Percentiles rank a stretch among this genome's conserved stretches.
These are phyloP conservation scores for Erigeron canadensis DNA, from an alignment of 129 eudicot species.

Conservation along the genomic window DNA sequence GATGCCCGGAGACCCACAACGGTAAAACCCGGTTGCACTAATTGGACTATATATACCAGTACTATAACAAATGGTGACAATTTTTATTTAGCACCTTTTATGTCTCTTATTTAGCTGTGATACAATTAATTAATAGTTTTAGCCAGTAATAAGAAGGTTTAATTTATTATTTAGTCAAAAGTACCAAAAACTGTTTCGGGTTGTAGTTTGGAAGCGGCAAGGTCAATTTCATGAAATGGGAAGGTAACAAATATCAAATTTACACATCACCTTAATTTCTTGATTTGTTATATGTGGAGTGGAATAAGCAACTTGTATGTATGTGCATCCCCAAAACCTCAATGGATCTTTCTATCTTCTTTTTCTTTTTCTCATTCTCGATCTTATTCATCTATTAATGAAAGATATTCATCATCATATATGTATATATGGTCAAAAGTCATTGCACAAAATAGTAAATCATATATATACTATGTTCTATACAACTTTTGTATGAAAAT, in stretches of 20 bases:
- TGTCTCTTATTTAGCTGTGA: no score
- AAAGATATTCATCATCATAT: no score
- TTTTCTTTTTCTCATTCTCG: neutral
- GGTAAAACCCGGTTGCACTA: no score
- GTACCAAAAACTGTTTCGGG: neutral
- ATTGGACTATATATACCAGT: no score
- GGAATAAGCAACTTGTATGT: constrained; percentile 25
- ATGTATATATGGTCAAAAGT: no score
- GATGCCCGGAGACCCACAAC: no score
- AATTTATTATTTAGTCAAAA: neutral
- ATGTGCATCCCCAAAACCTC: constrained; percentile 12
- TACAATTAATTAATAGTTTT: no score
- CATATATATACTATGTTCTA: neutral
- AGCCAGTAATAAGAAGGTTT: no score
- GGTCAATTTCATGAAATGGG: constrained; percentile 33
- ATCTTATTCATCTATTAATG: neutral
- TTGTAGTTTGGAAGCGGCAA: neutral
- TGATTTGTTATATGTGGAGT: constrained; percentile 30
- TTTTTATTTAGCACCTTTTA: no score
- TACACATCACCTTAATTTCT: constrained; percentile 33
- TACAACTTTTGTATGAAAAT: no score
- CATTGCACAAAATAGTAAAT: no score
- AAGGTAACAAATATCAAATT: constrained; percentile 39
- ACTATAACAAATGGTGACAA: no score
- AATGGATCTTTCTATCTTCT: constrained; percentile 10